phyloP scores from a whole-genome alignment of 805 yeast genomes.

The Jamesozyma spencerorum region DNA sequence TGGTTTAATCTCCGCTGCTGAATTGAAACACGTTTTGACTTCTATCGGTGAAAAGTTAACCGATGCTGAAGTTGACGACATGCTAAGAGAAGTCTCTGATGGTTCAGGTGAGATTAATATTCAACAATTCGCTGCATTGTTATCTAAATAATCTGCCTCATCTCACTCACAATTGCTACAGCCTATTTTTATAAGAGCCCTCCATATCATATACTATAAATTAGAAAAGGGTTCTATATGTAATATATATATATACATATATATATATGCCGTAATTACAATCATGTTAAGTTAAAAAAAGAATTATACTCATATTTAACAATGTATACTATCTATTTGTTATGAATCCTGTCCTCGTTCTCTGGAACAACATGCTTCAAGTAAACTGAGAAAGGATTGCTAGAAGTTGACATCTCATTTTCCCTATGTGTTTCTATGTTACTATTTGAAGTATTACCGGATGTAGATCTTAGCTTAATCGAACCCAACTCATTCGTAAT shows the following conservation, averaged over 20 bases:
- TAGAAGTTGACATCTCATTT: slow-evolving; percentile 17
- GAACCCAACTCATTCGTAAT: slow-evolving; percentile 3
- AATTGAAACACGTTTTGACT: slow-evolving; percentile 91
- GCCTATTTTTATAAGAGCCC: background rate
- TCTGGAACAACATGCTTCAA: slow-evolving; percentile 33
- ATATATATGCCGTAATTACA: background rate
- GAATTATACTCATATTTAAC: too few species aligned
- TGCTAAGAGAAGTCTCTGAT: slow-evolving; percentile 91
- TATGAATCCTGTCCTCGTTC: slow-evolving; percentile 29
- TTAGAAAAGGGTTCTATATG: background rate
- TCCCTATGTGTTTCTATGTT: slow-evolving; percentile 7
- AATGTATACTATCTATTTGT: slow-evolving; percentile 4
- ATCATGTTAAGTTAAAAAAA: too few species aligned
- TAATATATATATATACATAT: background rate
- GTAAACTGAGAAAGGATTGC: slow-evolving; percentile 30
- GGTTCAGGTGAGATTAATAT: slow-evolving; percentile 97
- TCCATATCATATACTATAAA: background rate
- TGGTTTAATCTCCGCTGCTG: slow-evolving; percentile 94
- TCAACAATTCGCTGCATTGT: slow-evolving; percentile 87
- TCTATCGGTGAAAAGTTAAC: slow-evolving; percentile 95
- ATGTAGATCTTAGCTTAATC: background rate
- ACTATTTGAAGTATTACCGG: background rate
- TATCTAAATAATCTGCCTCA: slow-evolving; percentile 51
- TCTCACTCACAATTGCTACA: background rate
- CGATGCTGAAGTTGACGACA: slow-evolving; percentile 94